Percentiles rank a stretch among this genome's conserved stretches.
Conservation (phyloP, 352 stramenopile genomes). For the Globisporangium perplexum region DNA sequence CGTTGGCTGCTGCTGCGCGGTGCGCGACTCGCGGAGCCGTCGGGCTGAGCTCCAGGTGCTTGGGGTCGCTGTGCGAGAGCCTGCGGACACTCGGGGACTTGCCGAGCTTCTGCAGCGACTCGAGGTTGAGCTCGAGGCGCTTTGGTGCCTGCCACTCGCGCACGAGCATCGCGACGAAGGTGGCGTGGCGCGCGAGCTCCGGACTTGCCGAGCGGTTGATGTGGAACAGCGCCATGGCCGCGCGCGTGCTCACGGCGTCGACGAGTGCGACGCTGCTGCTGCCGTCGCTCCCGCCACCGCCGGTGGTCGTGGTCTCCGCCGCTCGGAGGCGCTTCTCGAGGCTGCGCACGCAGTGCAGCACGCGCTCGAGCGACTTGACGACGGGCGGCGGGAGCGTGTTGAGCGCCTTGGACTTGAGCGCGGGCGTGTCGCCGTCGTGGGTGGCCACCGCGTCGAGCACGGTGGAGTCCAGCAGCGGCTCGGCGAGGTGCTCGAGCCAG, state of each 20-base stretch:
- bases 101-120: conserved; percentile 50
- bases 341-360: conserved; percentile 40
- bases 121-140: conserved; percentile 64
- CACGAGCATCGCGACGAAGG: conserved; percentile 41
- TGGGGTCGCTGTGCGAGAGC: conserved; percentile 8
- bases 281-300: neutral
- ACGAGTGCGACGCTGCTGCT: conserved; percentile 20
- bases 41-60: conserved; percentile 5
- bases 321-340: conserved; percentile 30
- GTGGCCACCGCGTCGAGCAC: conserved; percentile 25
- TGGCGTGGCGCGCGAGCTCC: conserved; percentile 17
- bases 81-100: conserved; percentile 10
- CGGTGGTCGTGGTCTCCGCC: conserved; percentile 1
- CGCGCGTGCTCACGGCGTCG: conserved; percentile 41
- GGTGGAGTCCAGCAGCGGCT: conserved; percentile 38
- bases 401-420: conserved; percentile 30
- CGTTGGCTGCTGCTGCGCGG: conserved; percentile 2
- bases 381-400: conserved; percentile 51
- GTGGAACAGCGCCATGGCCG: conserved; percentile 67
- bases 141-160: conserved; percentile 56
- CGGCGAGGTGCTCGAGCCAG: conserved; percentile 72
- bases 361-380: conserved; percentile 56
- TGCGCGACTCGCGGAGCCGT: conserved; percentile 1
- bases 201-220: conserved; percentile 15
- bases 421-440: conserved; percentile 9